phyloP scores from a whole-genome alignment of 345 rosid species.

The Ailanthus altissimus region DNA sequence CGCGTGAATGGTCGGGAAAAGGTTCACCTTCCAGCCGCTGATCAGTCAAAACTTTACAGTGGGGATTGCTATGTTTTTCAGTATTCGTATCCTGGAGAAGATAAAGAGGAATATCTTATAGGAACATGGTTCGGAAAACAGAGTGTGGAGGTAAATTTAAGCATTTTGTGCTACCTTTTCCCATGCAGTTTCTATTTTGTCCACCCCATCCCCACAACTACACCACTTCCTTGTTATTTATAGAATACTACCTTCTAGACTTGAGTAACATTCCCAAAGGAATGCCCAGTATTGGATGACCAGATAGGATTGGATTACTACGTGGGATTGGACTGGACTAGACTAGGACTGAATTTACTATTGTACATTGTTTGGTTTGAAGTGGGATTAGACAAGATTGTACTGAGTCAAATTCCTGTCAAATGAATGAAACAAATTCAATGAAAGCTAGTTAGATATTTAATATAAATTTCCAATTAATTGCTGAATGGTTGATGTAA shows the following conservation, averaged over 20 bases:
- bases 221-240: background rate
- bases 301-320: background rate
- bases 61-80: slow-evolving; percentile 92
- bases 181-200: background rate
- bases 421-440: background rate
- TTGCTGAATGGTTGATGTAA: too few species aligned
- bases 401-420: background rate
- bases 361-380: background rate
- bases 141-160: slow-evolving; percentile 72
- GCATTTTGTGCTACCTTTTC: slow-evolving; percentile 1
- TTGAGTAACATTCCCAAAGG: background rate
- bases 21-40: slow-evolving; percentile 70
- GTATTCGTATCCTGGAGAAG: slow-evolving; percentile 94
- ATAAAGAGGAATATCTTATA: slow-evolving; percentile 79
- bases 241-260: background rate
- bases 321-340: background rate
- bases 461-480: background rate
- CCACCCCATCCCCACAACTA: background rate
- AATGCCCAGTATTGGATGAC: background rate
- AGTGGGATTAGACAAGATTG: background rate
- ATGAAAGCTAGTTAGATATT: background rate
- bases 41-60: slow-evolving; percentile 79
- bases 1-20: slow-evolving; percentile 73
- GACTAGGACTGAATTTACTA: background rate
- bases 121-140: slow-evolving; percentile 97